Evolutionary conservation across 257 asterid species (phyloP).

Genomic region (Capsicum rhomboideum): DNA sequence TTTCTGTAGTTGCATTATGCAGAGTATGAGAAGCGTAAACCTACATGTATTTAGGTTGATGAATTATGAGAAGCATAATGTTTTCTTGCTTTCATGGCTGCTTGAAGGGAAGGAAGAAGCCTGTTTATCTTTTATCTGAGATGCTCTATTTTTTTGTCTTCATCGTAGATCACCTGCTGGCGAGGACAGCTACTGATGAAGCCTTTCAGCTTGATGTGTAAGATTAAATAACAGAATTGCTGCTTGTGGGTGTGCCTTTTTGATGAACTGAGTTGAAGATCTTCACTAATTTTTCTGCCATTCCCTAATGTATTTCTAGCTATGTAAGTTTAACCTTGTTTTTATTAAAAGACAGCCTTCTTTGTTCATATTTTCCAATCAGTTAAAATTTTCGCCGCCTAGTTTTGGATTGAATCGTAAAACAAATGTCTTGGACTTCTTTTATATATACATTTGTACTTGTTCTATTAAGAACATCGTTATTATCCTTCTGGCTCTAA

Average conservation of each 20-base stretch:
- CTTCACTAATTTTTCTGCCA: background rate
- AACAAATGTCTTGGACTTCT: background rate
- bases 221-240: background rate
- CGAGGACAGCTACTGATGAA: background rate
- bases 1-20: background rate
- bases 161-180: background rate
- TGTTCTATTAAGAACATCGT: background rate
- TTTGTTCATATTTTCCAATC: background rate
- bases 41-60: background rate
- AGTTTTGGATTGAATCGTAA: background rate
- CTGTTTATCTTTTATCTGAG: background rate
- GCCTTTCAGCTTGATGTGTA: background rate
- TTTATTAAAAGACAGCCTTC: background rate
- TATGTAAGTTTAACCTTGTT: background rate
- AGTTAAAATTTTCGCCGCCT: background rate
- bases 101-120: background rate
- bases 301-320: background rate
- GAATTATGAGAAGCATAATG: background rate
- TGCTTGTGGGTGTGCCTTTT: background rate
- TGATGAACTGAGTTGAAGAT: background rate
- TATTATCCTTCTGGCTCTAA: background rate
- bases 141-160: background rate
- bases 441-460: background rate
- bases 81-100: background rate
- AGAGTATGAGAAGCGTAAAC: background rate